Conservation (phyloP, 2,329 filamentous ascomycete species). For the Nothophaeocryptopus gaeumannii region DNA sequence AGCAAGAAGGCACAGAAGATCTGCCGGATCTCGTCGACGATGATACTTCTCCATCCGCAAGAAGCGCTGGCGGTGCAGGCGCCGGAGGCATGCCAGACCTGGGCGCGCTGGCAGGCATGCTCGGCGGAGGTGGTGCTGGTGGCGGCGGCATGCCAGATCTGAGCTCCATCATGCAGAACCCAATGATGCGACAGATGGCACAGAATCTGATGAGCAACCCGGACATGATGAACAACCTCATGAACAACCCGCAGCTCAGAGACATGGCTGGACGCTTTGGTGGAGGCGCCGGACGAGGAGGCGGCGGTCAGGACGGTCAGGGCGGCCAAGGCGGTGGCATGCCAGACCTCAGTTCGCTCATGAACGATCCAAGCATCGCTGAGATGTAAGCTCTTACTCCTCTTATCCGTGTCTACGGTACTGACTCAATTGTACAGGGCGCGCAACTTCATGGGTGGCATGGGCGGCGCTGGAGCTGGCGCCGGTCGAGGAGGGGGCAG, state of each 20-base stretch:
- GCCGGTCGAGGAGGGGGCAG: conserved; percentile 20
- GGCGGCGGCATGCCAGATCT: conserved; percentile 87
- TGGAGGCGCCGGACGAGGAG: conserved; percentile 43
- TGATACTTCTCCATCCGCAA: conserved; percentile 17
- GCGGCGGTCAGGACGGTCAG: conserved; percentile 32
- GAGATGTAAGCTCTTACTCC: conserved; percentile 72
- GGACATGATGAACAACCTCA: conserved; percentile 83
- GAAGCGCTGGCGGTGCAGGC: conserved; percentile 34
- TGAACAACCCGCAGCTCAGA: conserved; percentile 86
- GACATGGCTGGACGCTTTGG: conserved; percentile 83
- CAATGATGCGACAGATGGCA: conserved; percentile 97
- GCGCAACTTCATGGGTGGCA: conserved; percentile 65
- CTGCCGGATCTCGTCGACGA: conserved; percentile 39
- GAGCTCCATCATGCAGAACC: conserved; percentile 86
- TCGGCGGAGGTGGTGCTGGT: conserved; percentile 59
- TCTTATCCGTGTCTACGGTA: background rate
- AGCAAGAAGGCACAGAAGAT: conserved; percentile 55
- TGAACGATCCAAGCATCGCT: conserved; percentile 88
- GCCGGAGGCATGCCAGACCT: conserved; percentile 46
- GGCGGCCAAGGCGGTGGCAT: conserved; percentile 66
- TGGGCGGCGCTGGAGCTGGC: conserved; percentile 41
- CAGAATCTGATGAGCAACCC: conserved; percentile 98
- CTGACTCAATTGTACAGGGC: conserved; percentile 49
- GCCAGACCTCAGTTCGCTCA: conserved; percentile 80
- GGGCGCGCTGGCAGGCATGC: conserved; percentile 43